A percentile compares a stretch with the other conserved stretches of the same genome.
phyloP scores from a whole-genome alignment of 352 stramenopile species.

The Phytopythium montanum region DNA sequence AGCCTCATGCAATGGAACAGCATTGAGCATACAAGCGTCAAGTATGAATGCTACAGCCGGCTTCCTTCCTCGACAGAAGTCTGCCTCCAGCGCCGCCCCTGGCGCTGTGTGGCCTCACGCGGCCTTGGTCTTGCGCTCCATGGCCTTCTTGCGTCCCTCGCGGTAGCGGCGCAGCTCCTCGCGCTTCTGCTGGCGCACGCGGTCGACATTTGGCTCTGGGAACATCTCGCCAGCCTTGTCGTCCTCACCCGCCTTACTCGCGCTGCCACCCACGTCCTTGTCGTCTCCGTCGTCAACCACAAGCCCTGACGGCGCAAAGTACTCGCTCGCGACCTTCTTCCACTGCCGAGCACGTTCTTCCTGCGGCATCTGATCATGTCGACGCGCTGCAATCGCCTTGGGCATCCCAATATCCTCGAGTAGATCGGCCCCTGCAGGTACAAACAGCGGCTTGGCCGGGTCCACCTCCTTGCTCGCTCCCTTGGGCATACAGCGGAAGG shows the following conservation, averaged over 20 bases:
- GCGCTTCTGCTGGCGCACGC: conserved; percentile 60
- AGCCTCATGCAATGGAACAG: too few relatives aligned
- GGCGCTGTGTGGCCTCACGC: too few relatives aligned
- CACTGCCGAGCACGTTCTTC: conserved; percentile 65
- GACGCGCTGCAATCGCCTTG: conserved; percentile 36
- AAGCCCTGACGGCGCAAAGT: conserved; percentile 46
- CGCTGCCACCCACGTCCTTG: conserved; percentile 19
- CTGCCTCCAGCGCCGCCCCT: too few relatives aligned
- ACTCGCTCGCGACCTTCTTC: conserved; percentile 62
- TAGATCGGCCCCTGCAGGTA: conserved; percentile 62
- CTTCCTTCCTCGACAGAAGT: too few relatives aligned
- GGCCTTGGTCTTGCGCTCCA: conserved; percentile 48
- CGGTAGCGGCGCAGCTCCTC: conserved; percentile 70
- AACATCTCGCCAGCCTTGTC: conserved; percentile 31
- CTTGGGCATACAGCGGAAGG: conserved; percentile 44
- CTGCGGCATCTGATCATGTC: conserved; percentile 43
- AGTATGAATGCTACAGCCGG: too few relatives aligned
- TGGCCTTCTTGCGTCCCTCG: conserved; percentile 46
- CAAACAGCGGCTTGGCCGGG: conserved; percentile 58
- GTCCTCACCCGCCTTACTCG: conserved; percentile 7
- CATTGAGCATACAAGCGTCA: too few relatives aligned
- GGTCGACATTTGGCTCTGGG: conserved; percentile 67
- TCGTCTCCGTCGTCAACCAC: conserved; percentile 28
- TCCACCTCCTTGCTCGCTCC: conserved; percentile 66
- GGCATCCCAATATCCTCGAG: conserved; percentile 77